phyloP scores from a whole-genome alignment of 2,329 filamentous ascomycete species.

The Alternaria triticina region DNA sequence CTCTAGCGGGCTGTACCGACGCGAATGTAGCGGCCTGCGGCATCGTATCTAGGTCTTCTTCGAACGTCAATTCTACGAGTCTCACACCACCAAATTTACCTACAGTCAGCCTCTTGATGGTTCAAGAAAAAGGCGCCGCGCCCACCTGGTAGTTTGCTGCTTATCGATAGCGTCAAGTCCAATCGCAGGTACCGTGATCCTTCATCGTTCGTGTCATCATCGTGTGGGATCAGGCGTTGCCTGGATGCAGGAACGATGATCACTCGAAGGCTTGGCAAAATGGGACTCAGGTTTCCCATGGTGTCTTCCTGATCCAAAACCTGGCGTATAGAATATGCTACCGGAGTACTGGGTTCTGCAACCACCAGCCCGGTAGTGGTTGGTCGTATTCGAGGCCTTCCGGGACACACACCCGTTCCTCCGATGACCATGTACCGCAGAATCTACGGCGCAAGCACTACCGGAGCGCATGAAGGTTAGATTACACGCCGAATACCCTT shows the following conservation, averaged over 20 bases:
- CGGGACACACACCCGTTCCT: conserved; percentile 20
- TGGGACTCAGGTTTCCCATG: neutral
- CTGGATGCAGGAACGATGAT: conserved; percentile 8
- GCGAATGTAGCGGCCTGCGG: conserved; percentile 6
- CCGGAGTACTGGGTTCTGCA: conserved; percentile 3
- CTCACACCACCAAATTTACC: neutral
- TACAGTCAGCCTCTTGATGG: neutral
- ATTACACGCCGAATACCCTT: neutral
- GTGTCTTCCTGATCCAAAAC: neutral
- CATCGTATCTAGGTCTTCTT: neutral
- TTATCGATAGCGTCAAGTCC: neutral
- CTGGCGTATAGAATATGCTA: neutral
- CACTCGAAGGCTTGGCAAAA: neutral
- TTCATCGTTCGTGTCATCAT: conserved; percentile 1
- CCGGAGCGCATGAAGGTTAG: conserved; percentile 18
- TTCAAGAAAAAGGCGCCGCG: neutral
- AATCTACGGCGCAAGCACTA: conserved; percentile 17
- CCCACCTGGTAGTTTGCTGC: neutral
- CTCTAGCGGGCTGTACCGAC: conserved; percentile 3
- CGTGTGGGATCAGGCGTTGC: neutral
- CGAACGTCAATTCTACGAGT: neutral
- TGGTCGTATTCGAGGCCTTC: conserved; percentile 10
- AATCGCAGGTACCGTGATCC: conserved; percentile 2
- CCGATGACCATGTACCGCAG: conserved; percentile 10
- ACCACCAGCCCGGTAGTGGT: conserved; percentile 12